Conservation (phyloP, 495 filamentous ascomycete genomes). For the Aspergillus nidulans region DNA sequence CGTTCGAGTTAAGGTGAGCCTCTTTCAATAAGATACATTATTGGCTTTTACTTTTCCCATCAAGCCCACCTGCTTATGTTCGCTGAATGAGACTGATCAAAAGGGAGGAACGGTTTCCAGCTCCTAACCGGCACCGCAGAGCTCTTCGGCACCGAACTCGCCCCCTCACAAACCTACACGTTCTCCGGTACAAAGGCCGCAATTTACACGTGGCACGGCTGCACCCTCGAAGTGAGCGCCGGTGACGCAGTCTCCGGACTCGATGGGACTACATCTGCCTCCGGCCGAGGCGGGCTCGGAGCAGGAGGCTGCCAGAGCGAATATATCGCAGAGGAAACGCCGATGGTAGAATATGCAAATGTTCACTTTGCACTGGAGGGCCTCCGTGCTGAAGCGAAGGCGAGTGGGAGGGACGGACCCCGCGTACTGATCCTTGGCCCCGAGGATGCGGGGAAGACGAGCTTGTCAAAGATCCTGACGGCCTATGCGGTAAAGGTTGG, state of each 20-base stretch:
- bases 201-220: conserved; percentile 89
- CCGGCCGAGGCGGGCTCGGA: conserved; percentile 22
- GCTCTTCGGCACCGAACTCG: conserved; percentile 93
- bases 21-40: neutral
- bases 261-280: conserved; percentile 25
- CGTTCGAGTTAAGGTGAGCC: conserved; percentile 56
- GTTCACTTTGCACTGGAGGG: conserved; percentile 80
- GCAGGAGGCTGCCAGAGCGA: conserved; percentile 58
- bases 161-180: conserved; percentile 70
- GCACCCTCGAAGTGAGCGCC: conserved; percentile 69
- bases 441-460: conserved; percentile 79
- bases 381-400: conserved; percentile 50
- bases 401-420: conserved; percentile 58
- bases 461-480: conserved; percentile 72
- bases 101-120: conserved; percentile 28
- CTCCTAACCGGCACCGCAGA: conserved; percentile 82
- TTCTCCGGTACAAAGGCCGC: conserved; percentile 81
- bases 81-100: conserved; percentile 4
- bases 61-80: too few relatives aligned
- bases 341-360: conserved; percentile 77
- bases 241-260: conserved; percentile 40
- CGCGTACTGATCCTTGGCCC: conserved; percentile 82
- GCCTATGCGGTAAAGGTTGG: conserved; percentile 75
- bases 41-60: conserved; percentile 7
- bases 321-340: conserved; percentile 80